A percentile compares a stretch with the other conserved stretches of the same genome.
Conservation (phyloP, 495 filamentous ascomycete species). For the Sordaria brevicollis region DNA sequence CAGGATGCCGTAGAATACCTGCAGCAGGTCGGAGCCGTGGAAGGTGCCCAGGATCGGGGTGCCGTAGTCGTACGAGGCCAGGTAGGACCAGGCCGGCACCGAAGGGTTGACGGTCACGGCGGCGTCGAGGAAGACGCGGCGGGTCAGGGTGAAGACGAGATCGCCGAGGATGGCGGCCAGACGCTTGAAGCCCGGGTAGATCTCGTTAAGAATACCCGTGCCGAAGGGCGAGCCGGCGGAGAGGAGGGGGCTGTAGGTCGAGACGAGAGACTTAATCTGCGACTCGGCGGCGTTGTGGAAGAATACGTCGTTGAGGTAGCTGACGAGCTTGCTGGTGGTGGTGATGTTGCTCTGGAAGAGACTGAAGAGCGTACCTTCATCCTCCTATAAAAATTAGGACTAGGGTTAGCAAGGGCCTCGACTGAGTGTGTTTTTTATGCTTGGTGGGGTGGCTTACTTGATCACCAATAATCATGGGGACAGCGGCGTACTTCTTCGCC, state of each 20-base stretch:
- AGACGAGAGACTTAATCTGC: conserved; percentile 43
- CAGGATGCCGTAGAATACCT: conserved; percentile 52
- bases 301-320: conserved; percentile 48
- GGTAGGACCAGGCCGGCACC: conserved; percentile 61
- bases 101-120: conserved; percentile 34
- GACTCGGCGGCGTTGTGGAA: conserved; percentile 39
- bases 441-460: no score
- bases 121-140: conserved; percentile 44
- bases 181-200: conserved; percentile 68
- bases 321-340: conserved; percentile 41
- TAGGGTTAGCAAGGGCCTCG: no score
- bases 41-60: conserved; percentile 63
- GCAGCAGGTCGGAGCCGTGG: conserved; percentile 56
- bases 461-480: conserved; percentile 49
- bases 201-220: conserved; percentile 49
- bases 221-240: conserved; percentile 54
- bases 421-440: no score
- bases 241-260: conserved; percentile 41
- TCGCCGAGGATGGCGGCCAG: conserved; percentile 68
- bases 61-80: conserved; percentile 55
- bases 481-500: conserved; percentile 42
- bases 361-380: conserved; percentile 50
- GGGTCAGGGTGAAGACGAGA: conserved; percentile 52
- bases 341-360: conserved; percentile 56
- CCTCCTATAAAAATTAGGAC: no score